Conservation (phyloP, 176 grass and related monocot species). For the Bolboschoenus planiculmis region DNA sequence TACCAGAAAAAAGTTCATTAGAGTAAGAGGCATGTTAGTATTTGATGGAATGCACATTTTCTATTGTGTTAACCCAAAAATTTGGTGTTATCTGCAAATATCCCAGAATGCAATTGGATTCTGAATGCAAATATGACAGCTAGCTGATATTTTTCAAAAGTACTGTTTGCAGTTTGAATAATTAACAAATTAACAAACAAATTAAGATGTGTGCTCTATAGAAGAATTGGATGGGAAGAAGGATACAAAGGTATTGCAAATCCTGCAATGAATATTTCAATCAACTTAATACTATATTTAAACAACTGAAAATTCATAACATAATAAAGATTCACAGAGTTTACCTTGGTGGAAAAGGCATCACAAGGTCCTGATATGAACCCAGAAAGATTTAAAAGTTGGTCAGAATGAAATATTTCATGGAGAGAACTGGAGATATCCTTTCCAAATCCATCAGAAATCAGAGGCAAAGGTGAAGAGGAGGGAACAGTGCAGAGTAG, state of each 20-base stretch:
- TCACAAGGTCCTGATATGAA: slow-evolving; percentile 62
- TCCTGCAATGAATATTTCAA: slow-evolving; percentile 52
- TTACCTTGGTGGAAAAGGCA: slow-evolving; percentile 56
- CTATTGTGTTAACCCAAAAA: neutral
- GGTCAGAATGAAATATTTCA: slow-evolving; percentile 59
- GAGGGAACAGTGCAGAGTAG: slow-evolving; percentile 51
- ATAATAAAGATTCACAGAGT: neutral
- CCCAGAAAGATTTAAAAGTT: slow-evolving; percentile 67
- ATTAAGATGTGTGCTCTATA: neutral
- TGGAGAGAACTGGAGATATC: slow-evolving; percentile 65
- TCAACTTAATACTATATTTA: slow-evolving; percentile 29
- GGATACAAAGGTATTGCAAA: slow-evolving; percentile 98
- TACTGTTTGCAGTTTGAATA: neutral
- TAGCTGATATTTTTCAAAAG: neutral
- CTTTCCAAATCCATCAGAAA: slow-evolving; percentile 70
- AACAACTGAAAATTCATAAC: slow-evolving; percentile 2
- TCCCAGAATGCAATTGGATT: neutral
- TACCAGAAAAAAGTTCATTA: neutral
- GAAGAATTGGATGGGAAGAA: slow-evolving; percentile 17
- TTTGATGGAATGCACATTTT: neutral
- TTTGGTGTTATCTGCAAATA: neutral
- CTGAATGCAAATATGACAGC: neutral
- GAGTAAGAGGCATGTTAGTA: neutral
- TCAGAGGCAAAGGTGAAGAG: slow-evolving; percentile 48
- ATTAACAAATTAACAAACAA: neutral